Percentiles rank a stretch among this genome's conserved stretches.
phyloP scores from a whole-genome alignment of 441 rosid species.

The Adansonia gregorii region DNA sequence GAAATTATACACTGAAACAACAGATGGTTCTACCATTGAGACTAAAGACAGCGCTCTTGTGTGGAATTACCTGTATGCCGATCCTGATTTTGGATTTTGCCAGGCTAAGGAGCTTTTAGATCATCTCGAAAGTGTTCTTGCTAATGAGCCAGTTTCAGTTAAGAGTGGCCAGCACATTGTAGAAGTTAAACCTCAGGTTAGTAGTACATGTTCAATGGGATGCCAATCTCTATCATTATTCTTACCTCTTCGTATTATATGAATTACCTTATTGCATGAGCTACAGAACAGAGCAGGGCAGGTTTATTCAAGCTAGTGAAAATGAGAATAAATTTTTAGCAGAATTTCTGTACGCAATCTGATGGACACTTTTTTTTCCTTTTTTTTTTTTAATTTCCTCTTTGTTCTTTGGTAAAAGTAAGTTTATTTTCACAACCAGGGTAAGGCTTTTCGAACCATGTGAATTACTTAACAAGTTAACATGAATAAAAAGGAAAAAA shows the following conservation, averaged over 20 bases:
- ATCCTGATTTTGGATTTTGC: slow-evolving; percentile 90
- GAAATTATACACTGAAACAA: slow-evolving; percentile 81
- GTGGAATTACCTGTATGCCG: slow-evolving; percentile 81
- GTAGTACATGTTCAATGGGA: slow-evolving; percentile 3
- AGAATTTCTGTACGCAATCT: too few relatives aligned
- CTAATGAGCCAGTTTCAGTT: slow-evolving; percentile 85
- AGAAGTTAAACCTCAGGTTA: slow-evolving; percentile 95
- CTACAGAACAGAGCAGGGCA: neutral
- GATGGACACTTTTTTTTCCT: too few relatives aligned
- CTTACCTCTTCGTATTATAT: neutral
- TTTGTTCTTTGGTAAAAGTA: neutral
- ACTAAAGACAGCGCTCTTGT: slow-evolving; percentile 80
- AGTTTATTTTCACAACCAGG: neutral
- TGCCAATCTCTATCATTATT: neutral
- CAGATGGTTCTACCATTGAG: slow-evolving; percentile 90
- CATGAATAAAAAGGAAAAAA: neutral
- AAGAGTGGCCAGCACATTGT: slow-evolving; percentile 79
- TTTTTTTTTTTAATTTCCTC: too few relatives aligned
- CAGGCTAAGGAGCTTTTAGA: slow-evolving; percentile 92
- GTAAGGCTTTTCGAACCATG: neutral
- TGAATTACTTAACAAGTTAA: neutral
- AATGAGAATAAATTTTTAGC: too few relatives aligned
- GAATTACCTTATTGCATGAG: neutral
- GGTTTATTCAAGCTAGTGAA: neutral
- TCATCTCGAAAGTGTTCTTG: slow-evolving; percentile 85